Evolutionary conservation across 2,329 filamentous ascomycete genomes (phyloP).

Genomic region (Fusarium torulosum): DNA sequence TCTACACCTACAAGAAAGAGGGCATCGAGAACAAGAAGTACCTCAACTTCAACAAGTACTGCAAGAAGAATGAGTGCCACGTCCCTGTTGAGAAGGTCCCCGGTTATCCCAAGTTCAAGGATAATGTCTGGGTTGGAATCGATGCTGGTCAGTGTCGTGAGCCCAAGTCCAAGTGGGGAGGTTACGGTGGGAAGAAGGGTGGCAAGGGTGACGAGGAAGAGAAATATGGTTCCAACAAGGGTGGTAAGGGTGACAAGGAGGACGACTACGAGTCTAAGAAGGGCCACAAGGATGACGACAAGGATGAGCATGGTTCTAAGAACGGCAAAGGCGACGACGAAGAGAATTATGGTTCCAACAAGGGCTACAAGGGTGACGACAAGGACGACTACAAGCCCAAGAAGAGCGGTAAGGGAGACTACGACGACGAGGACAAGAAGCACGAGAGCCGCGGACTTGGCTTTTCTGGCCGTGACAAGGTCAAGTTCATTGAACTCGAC

Average conservation of each 20-base stretch:
- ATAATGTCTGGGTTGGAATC: slow-evolving; percentile 33
- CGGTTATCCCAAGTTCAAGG: slow-evolving; percentile 30
- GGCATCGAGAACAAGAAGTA: slow-evolving; percentile 23
- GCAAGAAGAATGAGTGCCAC: slow-evolving; percentile 33
- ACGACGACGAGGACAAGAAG: not conserved
- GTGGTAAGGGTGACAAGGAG: not conserved
- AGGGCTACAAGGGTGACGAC: slow-evolving; percentile 4
- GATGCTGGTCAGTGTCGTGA: slow-evolving; percentile 38
- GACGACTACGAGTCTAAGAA: not conserved
- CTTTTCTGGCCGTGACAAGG: not conserved
- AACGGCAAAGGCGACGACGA: too few relatives aligned
- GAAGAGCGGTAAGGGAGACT: not conserved
- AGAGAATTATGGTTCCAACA: not conserved
- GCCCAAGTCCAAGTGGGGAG: not conserved
- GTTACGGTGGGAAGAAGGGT: slow-evolving; percentile 5
- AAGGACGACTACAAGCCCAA: not conserved
- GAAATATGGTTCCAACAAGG: not conserved
- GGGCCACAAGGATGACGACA: slow-evolving; percentile 1
- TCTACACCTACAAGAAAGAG: slow-evolving; percentile 23
- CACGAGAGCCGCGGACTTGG: slow-evolving; percentile 1
- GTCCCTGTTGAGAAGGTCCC: slow-evolving; percentile 37
- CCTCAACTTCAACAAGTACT: slow-evolving; percentile 40
- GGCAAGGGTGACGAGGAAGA: not conserved
- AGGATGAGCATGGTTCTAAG: not conserved
- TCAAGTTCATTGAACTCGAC: slow-evolving; percentile 27